phyloP scores from a whole-genome alignment of 495 filamentous ascomycete species.

The Cudoniella acicularis region DNA sequence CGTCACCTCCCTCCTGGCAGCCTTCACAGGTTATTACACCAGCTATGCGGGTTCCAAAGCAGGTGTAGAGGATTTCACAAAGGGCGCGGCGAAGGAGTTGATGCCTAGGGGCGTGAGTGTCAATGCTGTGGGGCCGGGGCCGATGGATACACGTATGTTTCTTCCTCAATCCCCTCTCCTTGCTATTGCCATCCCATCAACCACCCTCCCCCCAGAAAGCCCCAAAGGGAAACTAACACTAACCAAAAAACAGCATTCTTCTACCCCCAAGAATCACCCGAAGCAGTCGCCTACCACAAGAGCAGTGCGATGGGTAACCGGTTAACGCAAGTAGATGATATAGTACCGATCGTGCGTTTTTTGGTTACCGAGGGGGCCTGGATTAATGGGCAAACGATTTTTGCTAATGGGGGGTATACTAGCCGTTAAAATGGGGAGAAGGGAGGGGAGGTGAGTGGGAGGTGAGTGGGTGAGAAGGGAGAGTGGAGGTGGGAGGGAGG shows the following conservation, averaged over 20 bases:
- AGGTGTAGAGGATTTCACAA: conserved; percentile 39
- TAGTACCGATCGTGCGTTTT: conserved; percentile 36
- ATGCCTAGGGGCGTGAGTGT: conserved; percentile 32
- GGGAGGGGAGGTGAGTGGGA: not conserved
- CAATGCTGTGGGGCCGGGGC: conserved; percentile 36
- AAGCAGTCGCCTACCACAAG: conserved; percentile 34
- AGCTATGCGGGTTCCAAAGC: conserved; percentile 39
- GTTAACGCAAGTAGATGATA: conserved; percentile 32
- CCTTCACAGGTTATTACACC: conserved; percentile 38
- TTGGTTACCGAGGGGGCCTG: conserved; percentile 35
- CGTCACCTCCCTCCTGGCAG: conserved; percentile 35
- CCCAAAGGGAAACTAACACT: not conserved
- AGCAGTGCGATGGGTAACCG: conserved; percentile 32
- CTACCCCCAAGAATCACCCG: conserved; percentile 33
- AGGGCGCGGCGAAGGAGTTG: conserved; percentile 39
- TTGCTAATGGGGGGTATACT: conserved; percentile 39
- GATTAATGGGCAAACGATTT: conserved; percentile 41
- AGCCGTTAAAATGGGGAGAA: conserved; percentile 25
- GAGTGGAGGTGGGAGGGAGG: not conserved
- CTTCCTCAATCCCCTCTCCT: not conserved
- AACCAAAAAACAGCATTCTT: conserved; percentile 31
- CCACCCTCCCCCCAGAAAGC: not conserved
- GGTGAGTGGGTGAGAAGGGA: not conserved
- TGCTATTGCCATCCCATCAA: not conserved
- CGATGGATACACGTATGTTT: conserved; percentile 41